These are phyloP conservation scores for Rhipidocladum racemiflorum DNA, from an alignment of 176 grass and related monocot species.

Conservation along the genomic window DNA sequence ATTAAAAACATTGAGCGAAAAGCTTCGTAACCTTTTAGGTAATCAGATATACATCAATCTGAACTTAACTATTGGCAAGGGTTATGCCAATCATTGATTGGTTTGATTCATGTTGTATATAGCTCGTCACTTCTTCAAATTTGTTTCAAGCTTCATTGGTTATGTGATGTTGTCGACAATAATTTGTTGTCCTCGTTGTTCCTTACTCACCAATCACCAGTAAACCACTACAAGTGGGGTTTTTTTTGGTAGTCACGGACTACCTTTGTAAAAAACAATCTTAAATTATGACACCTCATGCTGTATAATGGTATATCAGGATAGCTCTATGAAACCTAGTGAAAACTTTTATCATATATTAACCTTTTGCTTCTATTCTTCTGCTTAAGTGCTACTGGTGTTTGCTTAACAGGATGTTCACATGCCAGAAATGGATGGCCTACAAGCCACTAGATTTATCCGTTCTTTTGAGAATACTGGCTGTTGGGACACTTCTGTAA, in stretches of 20 bases:
- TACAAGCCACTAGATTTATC: constrained; percentile 90
- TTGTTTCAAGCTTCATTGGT: neutral
- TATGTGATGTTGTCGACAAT: constrained; percentile 15
- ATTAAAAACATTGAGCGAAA: constrained; percentile 11
- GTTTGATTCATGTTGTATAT: neutral
- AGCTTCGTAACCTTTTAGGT: constrained; percentile 2
- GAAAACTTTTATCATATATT: neutral
- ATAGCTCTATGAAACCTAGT: constrained; percentile 9
- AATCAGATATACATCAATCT: constrained; percentile 2
- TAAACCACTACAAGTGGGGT: neutral
- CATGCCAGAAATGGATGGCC: constrained; percentile 96
- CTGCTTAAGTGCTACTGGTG: neutral
- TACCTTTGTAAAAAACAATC: neutral
- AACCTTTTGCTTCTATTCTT: constrained; percentile 25
- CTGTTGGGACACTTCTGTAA: constrained; percentile 71
- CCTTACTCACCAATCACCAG: neutral
- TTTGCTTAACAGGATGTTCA: constrained; percentile 71
- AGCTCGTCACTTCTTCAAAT: constrained; percentile 3
- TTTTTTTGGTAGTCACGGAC: neutral
- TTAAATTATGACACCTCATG: constrained; percentile 9
- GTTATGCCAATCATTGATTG: neutral
- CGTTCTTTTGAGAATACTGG: constrained; percentile 79
- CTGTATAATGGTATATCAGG: constrained; percentile 7
- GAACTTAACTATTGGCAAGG: constrained; percentile 1
- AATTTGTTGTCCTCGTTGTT: neutral